phyloP scores from a whole-genome alignment of 225 moss, liverwort and hornwort species.

The Antitrichia curtipendula region DNA sequence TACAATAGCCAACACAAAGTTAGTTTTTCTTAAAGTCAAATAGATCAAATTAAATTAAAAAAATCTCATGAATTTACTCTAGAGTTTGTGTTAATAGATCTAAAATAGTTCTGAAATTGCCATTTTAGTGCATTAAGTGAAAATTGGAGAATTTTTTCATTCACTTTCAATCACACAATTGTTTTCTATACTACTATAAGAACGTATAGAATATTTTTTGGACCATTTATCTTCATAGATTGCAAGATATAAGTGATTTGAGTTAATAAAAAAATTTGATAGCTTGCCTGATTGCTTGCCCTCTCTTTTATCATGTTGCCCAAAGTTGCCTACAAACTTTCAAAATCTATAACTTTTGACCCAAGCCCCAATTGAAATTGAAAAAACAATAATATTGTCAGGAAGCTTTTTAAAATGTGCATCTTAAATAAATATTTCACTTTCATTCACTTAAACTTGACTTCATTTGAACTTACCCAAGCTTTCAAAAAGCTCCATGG shows the following conservation, averaged over 20 bases:
- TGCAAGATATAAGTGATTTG: neutral
- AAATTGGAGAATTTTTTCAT: neutral
- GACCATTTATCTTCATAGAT: neutral
- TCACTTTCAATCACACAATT: neutral
- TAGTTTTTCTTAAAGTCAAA: too few relatives aligned
- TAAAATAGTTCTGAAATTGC: neutral
- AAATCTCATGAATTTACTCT: neutral
- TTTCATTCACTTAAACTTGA: neutral
- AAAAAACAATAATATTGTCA: neutral
- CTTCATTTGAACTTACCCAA: neutral
- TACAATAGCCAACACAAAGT: too few relatives aligned
- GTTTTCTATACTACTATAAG: neutral
- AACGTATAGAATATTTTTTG: rapidly evolving
- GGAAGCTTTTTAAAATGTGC: neutral
- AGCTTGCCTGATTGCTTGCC: rapidly evolving
- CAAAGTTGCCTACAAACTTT: rapidly evolving
- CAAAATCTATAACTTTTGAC: neutral
- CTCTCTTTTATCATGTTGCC: neutral
- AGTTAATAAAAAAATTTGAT: too few relatives aligned
- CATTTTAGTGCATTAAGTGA: neutral
- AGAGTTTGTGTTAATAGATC: neutral
- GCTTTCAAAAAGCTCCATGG: neutral
- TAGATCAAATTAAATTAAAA: too few relatives aligned
- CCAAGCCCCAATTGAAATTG: rapidly evolving
- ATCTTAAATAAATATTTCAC: rapidly evolving